Evolutionary conservation across 345 rosid genomes (phyloP).

Genomic region (Citrus sp.): DNA sequence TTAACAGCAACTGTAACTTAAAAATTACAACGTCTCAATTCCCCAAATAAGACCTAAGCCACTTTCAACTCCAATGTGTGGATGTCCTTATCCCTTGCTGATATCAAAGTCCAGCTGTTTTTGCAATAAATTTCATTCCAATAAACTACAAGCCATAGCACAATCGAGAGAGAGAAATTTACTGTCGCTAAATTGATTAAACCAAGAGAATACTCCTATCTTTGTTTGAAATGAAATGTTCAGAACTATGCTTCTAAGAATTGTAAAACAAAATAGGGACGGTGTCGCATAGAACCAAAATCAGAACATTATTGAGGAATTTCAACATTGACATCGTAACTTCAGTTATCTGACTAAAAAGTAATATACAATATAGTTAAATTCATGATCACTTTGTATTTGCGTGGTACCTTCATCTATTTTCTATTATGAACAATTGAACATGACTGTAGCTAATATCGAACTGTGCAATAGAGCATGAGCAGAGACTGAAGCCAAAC

Average conservation of each 20-base stretch:
- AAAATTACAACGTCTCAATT: no score
- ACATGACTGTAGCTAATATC: slow-evolving; percentile 10
- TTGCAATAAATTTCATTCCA: background rate
- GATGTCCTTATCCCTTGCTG: background rate
- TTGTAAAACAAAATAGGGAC: background rate
- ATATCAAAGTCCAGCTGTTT: background rate
- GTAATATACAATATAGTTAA: slow-evolving; percentile 14
- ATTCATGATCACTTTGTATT: slow-evolving; percentile 11
- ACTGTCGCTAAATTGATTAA: no score
- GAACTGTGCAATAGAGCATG: slow-evolving; percentile 16
- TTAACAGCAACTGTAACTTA: no score
- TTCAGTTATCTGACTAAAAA: slow-evolving; percentile 2
- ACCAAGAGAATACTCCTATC: background rate
- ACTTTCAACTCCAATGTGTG: background rate
- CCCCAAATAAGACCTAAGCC: no score
- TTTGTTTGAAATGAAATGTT: background rate
- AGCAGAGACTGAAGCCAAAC: slow-evolving; percentile 88
- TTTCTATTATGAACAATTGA: slow-evolving; percentile 42
- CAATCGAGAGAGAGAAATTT: no score
- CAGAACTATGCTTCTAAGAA: background rate
- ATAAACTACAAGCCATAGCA: background rate
- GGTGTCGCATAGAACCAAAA: background rate
- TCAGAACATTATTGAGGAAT: background rate
- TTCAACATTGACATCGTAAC: background rate
- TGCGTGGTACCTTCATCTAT: slow-evolving; percentile 25